Base-by-base conservation (phyloP, 1,284 basidiomycete genomes). In the Termitomyces sp. region DNA sequence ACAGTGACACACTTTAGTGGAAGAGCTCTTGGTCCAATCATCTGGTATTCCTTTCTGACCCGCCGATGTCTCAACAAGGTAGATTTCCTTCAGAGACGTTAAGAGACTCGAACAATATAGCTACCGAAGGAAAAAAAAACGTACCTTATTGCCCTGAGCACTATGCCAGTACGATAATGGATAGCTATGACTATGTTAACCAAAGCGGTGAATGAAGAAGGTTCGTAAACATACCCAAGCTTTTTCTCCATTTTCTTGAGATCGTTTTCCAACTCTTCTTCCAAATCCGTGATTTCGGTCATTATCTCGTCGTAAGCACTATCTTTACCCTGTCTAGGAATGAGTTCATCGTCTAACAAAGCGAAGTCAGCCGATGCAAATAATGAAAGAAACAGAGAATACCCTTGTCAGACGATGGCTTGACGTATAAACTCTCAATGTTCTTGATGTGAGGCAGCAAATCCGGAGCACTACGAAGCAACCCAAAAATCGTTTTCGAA, bases 121-220 rank as follows among this genome's bases (percentile, higher is more conserved):
- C 38, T n/a, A 6, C 28, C 8, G 3, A n/a, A 34, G 6, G 3
- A 13, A 31, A 4, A 15, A 26, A 28, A 10, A 4, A 21, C 59
- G 40, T 44, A 83, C 88, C 76, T 94, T 94, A 53, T 84, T 90
- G 8, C 93, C 93, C 50, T 79, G 76, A 2, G 83, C 82, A 62
- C 90, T 93, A 63, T 95, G 90, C 92, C 92, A 94, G 71, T 86
- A 95, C 9, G 72, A 73, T 52, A 92, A 67, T 45, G 82, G 77
- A 61, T 67, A 70, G 24, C 84, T 86, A 54, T 12, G 15, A 49
- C 44, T 17, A 40, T 15, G 13, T 46, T 19, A 33, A 59, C 41
- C n/a, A 46, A 17, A 39, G 24, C 5, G 28, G 50, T 40, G 56
- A 2, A 42, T n/a, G 30, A 42, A 51, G 43, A 39, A 57, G 41